A percentile compares a stretch with the other conserved stretches of the same genome.
These are phyloP conservation scores for Auxenochlorella protothecoides DNA, from an alignment of 139 green algal genomes.

Conservation along the genomic window DNA sequence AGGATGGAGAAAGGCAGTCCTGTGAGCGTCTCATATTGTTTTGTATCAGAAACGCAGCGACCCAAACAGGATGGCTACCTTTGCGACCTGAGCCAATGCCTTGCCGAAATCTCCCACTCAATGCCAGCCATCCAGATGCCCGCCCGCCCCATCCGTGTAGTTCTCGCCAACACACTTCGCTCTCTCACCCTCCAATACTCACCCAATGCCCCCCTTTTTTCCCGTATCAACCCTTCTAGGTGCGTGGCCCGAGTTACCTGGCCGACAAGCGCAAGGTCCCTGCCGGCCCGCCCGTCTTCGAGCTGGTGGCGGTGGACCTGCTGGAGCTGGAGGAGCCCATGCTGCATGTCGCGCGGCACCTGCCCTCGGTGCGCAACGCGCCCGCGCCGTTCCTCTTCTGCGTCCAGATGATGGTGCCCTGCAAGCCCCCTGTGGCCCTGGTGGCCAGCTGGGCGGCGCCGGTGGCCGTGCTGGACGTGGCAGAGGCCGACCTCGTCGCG, in stretches of 20 bases:
- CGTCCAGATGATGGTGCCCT: constrained; percentile 24
- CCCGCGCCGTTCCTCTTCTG: constrained; percentile 23
- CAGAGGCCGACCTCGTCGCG: background rate
- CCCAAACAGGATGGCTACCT: no score
- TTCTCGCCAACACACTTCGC: no score
- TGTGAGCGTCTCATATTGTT: no score
- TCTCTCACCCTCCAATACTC: no score
- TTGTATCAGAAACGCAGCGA: no score
- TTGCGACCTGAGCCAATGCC: no score
- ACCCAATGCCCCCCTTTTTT: no score
- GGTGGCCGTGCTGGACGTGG: background rate
- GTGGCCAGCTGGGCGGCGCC: constrained; percentile 8
- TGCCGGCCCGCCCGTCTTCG: constrained; percentile 14
- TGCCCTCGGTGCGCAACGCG: constrained; percentile 28
- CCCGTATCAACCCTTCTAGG: constrained; percentile 3
- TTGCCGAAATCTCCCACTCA: no score
- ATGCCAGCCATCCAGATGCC: no score
- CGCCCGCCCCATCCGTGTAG: no score
- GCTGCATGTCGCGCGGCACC: constrained; percentile 27
- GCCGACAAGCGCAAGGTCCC: constrained; percentile 22
- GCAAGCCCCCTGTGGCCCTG: constrained; percentile 14
- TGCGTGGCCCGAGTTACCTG: constrained; percentile 56
- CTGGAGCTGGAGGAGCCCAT: constrained; percentile 28
- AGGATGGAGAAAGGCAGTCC: no score
- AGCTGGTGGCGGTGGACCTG: constrained; percentile 30